Evolutionary conservation across 768 basidiomycete genomes (phyloP).

Genomic region (Leccinum variicolor): DNA sequence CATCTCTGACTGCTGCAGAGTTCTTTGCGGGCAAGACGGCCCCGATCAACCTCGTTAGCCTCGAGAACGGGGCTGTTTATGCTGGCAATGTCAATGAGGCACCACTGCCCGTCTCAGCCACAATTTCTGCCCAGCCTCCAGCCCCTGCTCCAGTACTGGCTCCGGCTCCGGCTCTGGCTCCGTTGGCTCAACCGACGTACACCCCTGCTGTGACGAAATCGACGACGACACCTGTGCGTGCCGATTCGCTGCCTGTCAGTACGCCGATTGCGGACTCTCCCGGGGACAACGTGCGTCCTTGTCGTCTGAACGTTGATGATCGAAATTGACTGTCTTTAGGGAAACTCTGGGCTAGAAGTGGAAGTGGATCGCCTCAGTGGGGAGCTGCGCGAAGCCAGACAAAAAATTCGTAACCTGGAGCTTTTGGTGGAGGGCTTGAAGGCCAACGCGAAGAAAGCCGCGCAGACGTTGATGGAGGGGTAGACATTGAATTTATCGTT

Average conservation of each 20-base stretch:
- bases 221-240: neutral
- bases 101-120: slow-evolving; percentile 20
- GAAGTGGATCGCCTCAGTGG: neutral
- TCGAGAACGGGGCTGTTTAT: slow-evolving; percentile 62
- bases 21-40: slow-evolving; percentile 86
- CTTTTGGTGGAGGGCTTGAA: neutral
- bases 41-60: slow-evolving; percentile 72
- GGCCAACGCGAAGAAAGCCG: neutral
- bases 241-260: neutral
- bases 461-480: neutral
- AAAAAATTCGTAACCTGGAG: neutral
- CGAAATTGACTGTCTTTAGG: neutral
- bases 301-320: neutral
- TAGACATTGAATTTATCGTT: neutral
- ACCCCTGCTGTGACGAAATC: slow-evolving; percentile 28
- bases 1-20: slow-evolving; percentile 76
- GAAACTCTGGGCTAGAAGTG: neutral
- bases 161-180: slow-evolving; percentile 14
- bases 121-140: slow-evolving; percentile 28
- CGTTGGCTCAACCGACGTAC: slow-evolving; percentile 33
- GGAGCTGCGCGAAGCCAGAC: neutral
- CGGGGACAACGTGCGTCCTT: neutral
- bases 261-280: neutral
- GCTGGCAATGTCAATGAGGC: slow-evolving; percentile 21
- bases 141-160: slow-evolving; percentile 16